Evolutionary conservation across 768 basidiomycete species (phyloP).

Genomic region (Pleurotus djamor): DNA sequence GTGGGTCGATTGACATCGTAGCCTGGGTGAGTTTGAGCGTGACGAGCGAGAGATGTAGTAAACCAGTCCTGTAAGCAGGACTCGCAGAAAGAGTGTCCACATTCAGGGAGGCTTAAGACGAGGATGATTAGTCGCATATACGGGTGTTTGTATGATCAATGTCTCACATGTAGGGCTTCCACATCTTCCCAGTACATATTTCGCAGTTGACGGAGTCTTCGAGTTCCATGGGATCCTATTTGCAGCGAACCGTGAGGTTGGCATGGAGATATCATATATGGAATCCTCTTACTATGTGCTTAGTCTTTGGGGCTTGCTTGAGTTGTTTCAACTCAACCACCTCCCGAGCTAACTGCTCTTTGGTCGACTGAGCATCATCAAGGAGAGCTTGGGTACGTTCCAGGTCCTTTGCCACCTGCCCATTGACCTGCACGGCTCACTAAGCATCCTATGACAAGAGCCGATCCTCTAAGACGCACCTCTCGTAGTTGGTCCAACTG

Average conservation of each 20-base stretch:
- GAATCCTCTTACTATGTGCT: neutral
- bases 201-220: conserved; percentile 61
- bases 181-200: conserved; percentile 63
- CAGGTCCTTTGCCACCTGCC: conserved; percentile 14
- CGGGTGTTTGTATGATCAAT: neutral
- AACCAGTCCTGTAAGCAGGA: conserved; percentile 60
- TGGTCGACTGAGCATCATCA: neutral
- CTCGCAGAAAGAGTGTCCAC: conserved; percentile 72
- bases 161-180: conserved; percentile 64
- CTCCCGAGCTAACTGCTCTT: conserved; percentile 17
- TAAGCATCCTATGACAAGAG: neutral
- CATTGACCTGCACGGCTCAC: neutral
- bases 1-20: conserved; percentile 31
- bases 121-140: neutral
- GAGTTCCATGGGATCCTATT: conserved; percentile 39
- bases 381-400: conserved; percentile 7
- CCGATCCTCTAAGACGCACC: conserved; percentile 23
- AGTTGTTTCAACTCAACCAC: conserved; percentile 22
- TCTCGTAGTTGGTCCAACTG: conserved; percentile 42
- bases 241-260: neutral
- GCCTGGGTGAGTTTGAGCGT: conserved; percentile 44
- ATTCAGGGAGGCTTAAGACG: conserved; percentile 49
- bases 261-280: neutral
- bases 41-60: conserved; percentile 43
- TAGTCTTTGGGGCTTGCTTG: conserved; percentile 13